phyloP scores from a whole-genome alignment of 495 filamentous ascomycete species.

The Tuber calosporum region DNA sequence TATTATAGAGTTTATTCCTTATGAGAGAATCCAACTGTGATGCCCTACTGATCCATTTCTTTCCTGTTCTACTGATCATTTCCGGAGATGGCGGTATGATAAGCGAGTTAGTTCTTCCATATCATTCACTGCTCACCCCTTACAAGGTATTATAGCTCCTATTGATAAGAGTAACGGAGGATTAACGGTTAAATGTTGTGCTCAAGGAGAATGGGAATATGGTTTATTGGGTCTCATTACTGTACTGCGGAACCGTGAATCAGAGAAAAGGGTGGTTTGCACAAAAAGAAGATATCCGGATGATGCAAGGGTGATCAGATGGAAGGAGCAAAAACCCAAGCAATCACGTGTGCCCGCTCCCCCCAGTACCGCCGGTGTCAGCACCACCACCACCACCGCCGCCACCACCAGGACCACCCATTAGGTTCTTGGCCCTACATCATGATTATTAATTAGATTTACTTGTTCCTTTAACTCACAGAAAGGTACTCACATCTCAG shows the following conservation, averaged over 20 bases:
- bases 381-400: slow-evolving; percentile 50
- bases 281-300: background rate
- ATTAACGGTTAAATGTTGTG: background rate
- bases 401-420: slow-evolving; percentile 54
- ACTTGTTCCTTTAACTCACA: background rate
- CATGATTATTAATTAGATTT: slow-evolving; percentile 31
- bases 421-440: slow-evolving; percentile 65
- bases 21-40: background rate
- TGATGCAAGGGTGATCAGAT: background rate
- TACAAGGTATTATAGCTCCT: background rate
- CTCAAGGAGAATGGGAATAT: background rate
- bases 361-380: slow-evolving; percentile 32
- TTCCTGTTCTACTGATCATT: background rate
- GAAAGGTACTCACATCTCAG: slow-evolving; percentile 70
- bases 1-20: background rate
- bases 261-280: background rate
- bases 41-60: background rate
- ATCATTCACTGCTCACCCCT: background rate
- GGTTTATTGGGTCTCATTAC: background rate
- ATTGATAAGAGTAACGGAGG: background rate
- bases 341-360: background rate
- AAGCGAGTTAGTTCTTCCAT: background rate
- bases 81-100: background rate
- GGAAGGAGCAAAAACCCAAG: background rate
- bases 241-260: background rate